phyloP scores from a whole-genome alignment of 345 rosid genomes.

The Murraya koenigii region DNA sequence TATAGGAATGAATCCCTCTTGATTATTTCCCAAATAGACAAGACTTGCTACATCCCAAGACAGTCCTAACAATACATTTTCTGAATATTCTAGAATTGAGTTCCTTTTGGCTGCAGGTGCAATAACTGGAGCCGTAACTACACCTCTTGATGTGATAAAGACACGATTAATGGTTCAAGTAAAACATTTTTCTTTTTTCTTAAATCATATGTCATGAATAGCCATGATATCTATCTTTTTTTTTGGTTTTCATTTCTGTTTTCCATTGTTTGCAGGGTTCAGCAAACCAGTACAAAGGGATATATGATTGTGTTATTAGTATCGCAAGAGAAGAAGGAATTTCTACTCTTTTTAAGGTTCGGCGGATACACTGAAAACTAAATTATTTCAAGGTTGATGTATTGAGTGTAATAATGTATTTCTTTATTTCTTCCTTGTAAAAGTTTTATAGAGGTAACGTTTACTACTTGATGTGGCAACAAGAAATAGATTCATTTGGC shows the following conservation, averaged over 20 bases:
- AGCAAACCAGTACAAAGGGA: slow-evolving; percentile 65
- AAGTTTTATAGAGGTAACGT: neutral
- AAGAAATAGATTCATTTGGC: neutral
- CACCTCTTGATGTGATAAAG: slow-evolving; percentile 78
- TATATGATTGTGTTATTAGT: slow-evolving; percentile 55
- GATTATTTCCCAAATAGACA: no score
- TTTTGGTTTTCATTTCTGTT: neutral
- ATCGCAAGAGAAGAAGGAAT: slow-evolving; percentile 73
- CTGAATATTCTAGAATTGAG: neutral
- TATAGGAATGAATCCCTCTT: no score
- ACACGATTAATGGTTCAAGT: slow-evolving; percentile 84
- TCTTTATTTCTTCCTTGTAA: neutral
- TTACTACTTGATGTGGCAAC: neutral
- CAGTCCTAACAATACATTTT: neutral
- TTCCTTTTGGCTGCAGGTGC: slow-evolving; percentile 41
- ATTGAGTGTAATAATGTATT: neutral
- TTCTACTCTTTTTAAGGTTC: slow-evolving; percentile 64
- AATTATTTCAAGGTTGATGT: neutral
- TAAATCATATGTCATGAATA: neutral
- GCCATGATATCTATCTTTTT: neutral
- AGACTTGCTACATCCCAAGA: no score
- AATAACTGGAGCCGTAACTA: slow-evolving; percentile 67
- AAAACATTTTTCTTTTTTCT: neutral
- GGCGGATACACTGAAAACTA: neutral
- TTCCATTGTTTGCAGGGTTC: slow-evolving; percentile 44